Evolutionary conservation across 2,329 filamentous ascomycete species (phyloP).

Genomic region (Westerdykella ornata): DNA sequence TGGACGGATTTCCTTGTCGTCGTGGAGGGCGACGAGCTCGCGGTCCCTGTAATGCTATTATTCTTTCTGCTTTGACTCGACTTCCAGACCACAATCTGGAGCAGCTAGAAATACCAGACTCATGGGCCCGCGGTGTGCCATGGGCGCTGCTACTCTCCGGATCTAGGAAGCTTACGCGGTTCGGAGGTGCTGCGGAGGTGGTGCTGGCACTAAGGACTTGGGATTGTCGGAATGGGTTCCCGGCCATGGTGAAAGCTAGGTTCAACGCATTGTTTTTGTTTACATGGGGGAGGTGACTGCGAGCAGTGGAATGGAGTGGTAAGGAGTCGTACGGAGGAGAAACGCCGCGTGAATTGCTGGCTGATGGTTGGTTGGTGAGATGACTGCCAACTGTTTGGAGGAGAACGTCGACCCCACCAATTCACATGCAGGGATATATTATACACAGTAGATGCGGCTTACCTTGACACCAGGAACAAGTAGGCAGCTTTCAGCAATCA

Average conservation of each 20-base stretch:
- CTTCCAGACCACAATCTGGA: background rate
- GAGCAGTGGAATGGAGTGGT: background rate
- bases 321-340: no score
- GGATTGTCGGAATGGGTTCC: conserved; percentile 37
- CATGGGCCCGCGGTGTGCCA: conserved; percentile 14
- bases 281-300: conserved; percentile 22
- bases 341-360: conserved; percentile 18
- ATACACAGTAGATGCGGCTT: no score
- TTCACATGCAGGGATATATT: background rate
- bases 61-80: conserved; percentile 18
- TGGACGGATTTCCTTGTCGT: conserved; percentile 57
- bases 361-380: background rate
- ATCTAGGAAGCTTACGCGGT: conserved; percentile 22
- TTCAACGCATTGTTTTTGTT: conserved; percentile 37
- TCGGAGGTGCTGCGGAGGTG: conserved; percentile 14
- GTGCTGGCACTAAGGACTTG: conserved; percentile 16
- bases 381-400: conserved; percentile 6
- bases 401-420: conserved; percentile 6
- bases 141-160: conserved; percentile 19
- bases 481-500: no score
- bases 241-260: conserved; percentile 34
- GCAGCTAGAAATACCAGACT: conserved; percentile 26
- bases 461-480: no score
- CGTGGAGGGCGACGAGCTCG: conserved; percentile 14
- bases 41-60: conserved; percentile 32